Evolutionary conservation across 2,329 filamentous ascomycete genomes (phyloP).

Genomic region (Leptographium flavum): DNA sequence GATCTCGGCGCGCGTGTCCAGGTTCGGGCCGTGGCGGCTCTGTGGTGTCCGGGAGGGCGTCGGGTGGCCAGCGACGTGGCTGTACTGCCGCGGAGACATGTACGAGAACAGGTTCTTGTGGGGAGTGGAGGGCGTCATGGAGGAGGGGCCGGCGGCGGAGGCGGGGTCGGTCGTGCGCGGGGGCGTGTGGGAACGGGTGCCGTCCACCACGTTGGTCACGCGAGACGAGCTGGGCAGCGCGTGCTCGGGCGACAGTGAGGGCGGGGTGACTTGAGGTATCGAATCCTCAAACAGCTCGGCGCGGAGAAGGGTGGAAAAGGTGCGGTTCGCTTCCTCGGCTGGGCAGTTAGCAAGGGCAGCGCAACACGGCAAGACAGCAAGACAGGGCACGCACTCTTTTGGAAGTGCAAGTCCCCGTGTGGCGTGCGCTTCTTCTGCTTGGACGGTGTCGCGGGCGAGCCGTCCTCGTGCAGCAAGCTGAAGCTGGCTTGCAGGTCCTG

Average conservation of each 20-base stretch:
- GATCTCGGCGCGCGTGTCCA: slow-evolving; percentile 81
- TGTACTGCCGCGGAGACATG: slow-evolving; percentile 59
- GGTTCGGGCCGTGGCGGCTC: slow-evolving; percentile 72
- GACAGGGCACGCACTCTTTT: slow-evolving; percentile 53
- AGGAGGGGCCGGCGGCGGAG: slow-evolving; percentile 41
- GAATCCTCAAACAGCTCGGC: slow-evolving; percentile 86
- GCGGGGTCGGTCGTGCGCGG: slow-evolving; percentile 26
- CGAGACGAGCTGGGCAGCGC: slow-evolving; percentile 33
- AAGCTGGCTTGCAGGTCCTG: slow-evolving; percentile 91
- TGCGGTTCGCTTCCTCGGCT: slow-evolving; percentile 90
- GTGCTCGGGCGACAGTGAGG: slow-evolving; percentile 46
- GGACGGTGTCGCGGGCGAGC: slow-evolving; percentile 81
- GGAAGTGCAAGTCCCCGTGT: slow-evolving; percentile 84
- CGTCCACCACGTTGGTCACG: slow-evolving; percentile 43
- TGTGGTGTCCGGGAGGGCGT: slow-evolving; percentile 84
- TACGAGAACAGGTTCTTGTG: slow-evolving; percentile 97
- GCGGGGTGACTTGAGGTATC: slow-evolving; percentile 65
- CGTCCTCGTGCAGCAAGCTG: slow-evolving; percentile 81
- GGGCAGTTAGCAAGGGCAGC: not conserved
- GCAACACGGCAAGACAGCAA: not conserved
- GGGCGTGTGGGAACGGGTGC: slow-evolving; percentile 66
- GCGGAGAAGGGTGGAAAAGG: slow-evolving; percentile 75
- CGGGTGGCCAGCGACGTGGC: slow-evolving; percentile 60
- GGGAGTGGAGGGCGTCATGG: slow-evolving; percentile 81
- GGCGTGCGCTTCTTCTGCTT: slow-evolving; percentile 72